phyloP scores from a whole-genome alignment of 176 grass and related monocot genomes.

The Otatea glauca region DNA sequence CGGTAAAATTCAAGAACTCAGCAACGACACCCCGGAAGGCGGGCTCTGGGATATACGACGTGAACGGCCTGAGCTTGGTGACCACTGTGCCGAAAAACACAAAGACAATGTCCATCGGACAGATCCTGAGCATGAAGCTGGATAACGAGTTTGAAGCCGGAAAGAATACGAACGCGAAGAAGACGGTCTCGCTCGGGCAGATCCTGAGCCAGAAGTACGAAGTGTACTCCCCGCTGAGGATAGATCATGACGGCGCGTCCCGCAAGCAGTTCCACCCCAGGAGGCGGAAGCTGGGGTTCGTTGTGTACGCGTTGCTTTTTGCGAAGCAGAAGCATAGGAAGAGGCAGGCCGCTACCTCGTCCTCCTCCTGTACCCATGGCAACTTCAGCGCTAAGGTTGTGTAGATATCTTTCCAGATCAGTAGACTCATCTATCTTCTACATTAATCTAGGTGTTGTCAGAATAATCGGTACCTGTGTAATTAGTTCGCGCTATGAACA shows the following conservation, averaged over 20 bases:
- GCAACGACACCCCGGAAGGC: slow-evolving; percentile 31
- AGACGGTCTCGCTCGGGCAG: slow-evolving; percentile 77
- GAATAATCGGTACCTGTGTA: slow-evolving; percentile 51
- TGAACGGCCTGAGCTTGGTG: slow-evolving; percentile 85
- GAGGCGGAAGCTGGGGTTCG: slow-evolving; percentile 68
- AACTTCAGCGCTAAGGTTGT: slow-evolving; percentile 39
- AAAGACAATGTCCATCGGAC: slow-evolving; percentile 74
- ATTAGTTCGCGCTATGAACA: slow-evolving; percentile 44
- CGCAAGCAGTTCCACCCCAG: slow-evolving; percentile 58
- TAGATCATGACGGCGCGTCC: slow-evolving; percentile 51
- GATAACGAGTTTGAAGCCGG: slow-evolving; percentile 52
- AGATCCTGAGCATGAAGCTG: slow-evolving; percentile 97
- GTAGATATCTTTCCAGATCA: slow-evolving; percentile 21
- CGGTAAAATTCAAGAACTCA: slow-evolving; percentile 73
- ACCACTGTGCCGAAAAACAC: slow-evolving; percentile 38
- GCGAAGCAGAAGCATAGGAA: slow-evolving; percentile 64
- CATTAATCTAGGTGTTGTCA: not conserved
- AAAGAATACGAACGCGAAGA: slow-evolving; percentile 37
- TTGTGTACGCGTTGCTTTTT: slow-evolving; percentile 66
- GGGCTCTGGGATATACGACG: slow-evolving; percentile 59
- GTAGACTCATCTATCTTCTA: not conserved
- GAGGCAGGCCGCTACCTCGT: slow-evolving; percentile 26
- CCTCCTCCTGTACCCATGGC: slow-evolving; percentile 32
- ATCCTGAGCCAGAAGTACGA: slow-evolving; percentile 88
- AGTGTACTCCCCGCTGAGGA: slow-evolving; percentile 53